Percentiles rank a stretch among this genome's conserved stretches.
These are phyloP conservation scores for Kurtzmaniella cleridarum DNA, from an alignment of 805 yeast genomes.

Conservation along the genomic window DNA sequence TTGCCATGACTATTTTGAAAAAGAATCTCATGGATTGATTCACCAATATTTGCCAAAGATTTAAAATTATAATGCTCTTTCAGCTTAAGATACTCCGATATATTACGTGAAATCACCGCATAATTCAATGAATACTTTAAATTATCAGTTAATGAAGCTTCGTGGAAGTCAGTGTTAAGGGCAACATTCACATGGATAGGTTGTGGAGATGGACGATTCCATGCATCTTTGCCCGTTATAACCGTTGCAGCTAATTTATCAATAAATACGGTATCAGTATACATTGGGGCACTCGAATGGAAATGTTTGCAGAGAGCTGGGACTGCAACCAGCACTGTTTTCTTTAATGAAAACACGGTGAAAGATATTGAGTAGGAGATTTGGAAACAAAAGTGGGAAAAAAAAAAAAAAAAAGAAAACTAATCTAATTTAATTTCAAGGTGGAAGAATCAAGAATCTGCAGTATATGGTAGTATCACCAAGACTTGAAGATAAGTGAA, in stretches of 20 bases:
- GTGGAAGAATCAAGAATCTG: no score
- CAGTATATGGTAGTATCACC: no score
- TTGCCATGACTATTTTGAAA: constrained; percentile 42
- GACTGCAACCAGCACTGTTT: constrained; percentile 9
- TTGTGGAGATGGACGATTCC: constrained; percentile 65
- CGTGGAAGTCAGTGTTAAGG: constrained; percentile 59
- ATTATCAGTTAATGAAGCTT: constrained; percentile 80
- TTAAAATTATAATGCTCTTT: constrained; percentile 36
- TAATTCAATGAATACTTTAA: constrained; percentile 79
- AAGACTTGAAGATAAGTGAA: no score
- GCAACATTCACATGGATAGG: constrained; percentile 57
- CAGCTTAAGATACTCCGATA: constrained; percentile 47
- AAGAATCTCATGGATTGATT: constrained; percentile 40
- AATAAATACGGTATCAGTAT: constrained; percentile 40
- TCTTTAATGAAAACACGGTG: constrained; percentile 3
- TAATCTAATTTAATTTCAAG: no score
- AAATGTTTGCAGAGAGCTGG: constrained; percentile 11
- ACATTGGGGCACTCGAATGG: constrained; percentile 11
- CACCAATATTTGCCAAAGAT: constrained; percentile 44
- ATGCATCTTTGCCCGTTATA: constrained; percentile 67
- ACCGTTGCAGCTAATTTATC: constrained; percentile 57
- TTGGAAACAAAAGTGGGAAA: neutral
- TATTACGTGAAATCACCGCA: constrained; percentile 70
- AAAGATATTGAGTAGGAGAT: neutral
- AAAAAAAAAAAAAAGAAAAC: no score